Evolutionary conservation across 2,329 filamentous ascomycete genomes (phyloP), one percentile per base, ranked within the genome.

Genomic region (Passalora sequoiae): DNA sequence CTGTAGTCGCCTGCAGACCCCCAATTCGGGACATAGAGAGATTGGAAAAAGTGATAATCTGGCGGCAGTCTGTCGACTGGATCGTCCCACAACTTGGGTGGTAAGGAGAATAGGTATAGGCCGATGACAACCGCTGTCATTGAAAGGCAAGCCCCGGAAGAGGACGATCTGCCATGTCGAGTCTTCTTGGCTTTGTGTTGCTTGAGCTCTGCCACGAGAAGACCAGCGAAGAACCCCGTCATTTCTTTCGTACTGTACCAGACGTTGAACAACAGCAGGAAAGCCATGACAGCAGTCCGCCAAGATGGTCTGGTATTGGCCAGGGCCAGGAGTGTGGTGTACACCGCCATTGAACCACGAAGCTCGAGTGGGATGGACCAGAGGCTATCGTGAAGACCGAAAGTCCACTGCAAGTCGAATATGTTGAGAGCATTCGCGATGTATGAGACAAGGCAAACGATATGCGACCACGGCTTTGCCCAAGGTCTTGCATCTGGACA

Each of bases 361-460:
- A 43, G 31, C 17, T 43, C 40, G 22, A 37, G 33, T 4, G 40
- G 32, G 20, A 43, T 15, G 10, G 40, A 27, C 40, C 40, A 43
- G 4, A 43, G 24, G 3, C 24, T 15, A 13, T 36, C 28, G 31
- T 43, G 33, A 6, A 43, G 33, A 15, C 31, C 32, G 10, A 43
- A 13, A 13, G 20, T 43, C 40, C 40, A 43, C 15, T 29, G 31
- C 6, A 36, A 17, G 3, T 37, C 24, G 22, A 38, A 31, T 8
- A 13, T 25, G n/a, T 43, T 38, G 6, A 43, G 15, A 10, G 25
- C 9, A 13, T 43, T 25, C 3, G 29, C 12, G 2, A 43, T n/a
- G 13, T 36, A 37, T 13, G 12, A 15, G 12, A 20, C 6, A 8
- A 19, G 19, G 31, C 40, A 43, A 15, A 22, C 16, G 20, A 43